Conservation (phyloP, 306 rosid species). For the Arachis hypogaea region DNA sequence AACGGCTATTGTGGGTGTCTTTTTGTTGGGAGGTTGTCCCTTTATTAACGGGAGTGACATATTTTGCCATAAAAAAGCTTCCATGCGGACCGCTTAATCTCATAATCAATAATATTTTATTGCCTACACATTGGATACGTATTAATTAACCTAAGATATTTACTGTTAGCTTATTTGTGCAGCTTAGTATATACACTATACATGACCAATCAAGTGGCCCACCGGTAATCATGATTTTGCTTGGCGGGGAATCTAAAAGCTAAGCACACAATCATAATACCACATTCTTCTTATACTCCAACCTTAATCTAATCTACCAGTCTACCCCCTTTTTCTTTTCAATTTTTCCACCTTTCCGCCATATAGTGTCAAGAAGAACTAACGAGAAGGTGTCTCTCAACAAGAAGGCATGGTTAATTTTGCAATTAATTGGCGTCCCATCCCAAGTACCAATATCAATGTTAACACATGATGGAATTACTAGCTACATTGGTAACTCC, state of each 20-base stretch:
- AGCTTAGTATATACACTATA: constrained; percentile 9
- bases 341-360: constrained; percentile 29
- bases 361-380: constrained; percentile 22
- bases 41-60: constrained; percentile 33
- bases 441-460: constrained; percentile 40
- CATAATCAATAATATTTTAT: background rate
- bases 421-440: constrained; percentile 34
- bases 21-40: constrained; percentile 39
- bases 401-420: constrained; percentile 39
- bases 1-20: constrained; percentile 34
- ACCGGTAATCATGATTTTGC: constrained; percentile 52
- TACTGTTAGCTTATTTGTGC: background rate
- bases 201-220: constrained; percentile 51
- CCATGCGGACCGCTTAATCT: constrained; percentile 1
- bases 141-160: constrained; percentile 4
- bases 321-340: background rate
- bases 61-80: constrained; percentile 18
- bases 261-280: constrained; percentile 54
- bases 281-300: constrained; percentile 49
- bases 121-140: background rate
- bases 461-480: constrained; percentile 22
- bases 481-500: constrained; percentile 11
- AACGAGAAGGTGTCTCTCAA: constrained; percentile 45
- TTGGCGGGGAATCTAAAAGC: constrained; percentile 54
- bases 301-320: constrained; percentile 35